Base-by-base conservation (phyloP, 2,329 filamentous ascomycete genomes). In the Cryoendolithus antarcticus region DNA sequence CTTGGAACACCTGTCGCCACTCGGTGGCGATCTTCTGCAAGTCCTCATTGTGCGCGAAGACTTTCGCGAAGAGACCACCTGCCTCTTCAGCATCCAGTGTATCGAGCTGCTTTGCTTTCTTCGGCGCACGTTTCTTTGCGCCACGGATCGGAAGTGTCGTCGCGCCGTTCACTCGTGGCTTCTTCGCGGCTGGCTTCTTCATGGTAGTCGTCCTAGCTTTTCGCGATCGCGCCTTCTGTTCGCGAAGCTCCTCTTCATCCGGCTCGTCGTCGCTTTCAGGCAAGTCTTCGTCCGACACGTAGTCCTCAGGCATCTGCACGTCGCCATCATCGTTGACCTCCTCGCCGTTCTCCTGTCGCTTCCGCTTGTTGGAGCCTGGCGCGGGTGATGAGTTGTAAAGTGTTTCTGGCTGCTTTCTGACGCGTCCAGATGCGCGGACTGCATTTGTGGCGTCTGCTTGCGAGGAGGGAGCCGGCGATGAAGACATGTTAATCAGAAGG, bases 361-460 rank as follows among this genome's bases (percentile, higher is more conserved):
- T 74, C 44, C 71, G 66, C 55, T 74, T 74, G 9, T 54, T 39
- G 55, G 52, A 44, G 32, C 48, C 47, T 4, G 49, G 44, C 39
- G 49, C 50, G 6, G 24, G 24, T 5, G 56, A 48, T 15, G 53
- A 48, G 43, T 50, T 54, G 27, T 51, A 44, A 11, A 52, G 37
- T 2, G 46, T 43, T 30, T 59, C 53, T 3, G 59, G 52, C 39
- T 56, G 56, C 41, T 56, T 56, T 32, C 52, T 52, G 11, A 57
- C 55, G 45, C 61, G 59, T 74, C 76, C 75, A 30, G 78, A 82
- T 48, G 76, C 74, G 60, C 79, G 77, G 68, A 72, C 71, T 62
- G 69, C 66, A 54, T 67, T 65, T 43, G 64, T 61, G 45, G 69
- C 65, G 45, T 47, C 47, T 30, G 30, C 33, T 4, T 6, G 24